Percentiles rank a stretch among this genome's conserved stretches.
phyloP scores from a whole-genome alignment of 139 green algal species.

The Ettlia oleoabundans region DNA sequence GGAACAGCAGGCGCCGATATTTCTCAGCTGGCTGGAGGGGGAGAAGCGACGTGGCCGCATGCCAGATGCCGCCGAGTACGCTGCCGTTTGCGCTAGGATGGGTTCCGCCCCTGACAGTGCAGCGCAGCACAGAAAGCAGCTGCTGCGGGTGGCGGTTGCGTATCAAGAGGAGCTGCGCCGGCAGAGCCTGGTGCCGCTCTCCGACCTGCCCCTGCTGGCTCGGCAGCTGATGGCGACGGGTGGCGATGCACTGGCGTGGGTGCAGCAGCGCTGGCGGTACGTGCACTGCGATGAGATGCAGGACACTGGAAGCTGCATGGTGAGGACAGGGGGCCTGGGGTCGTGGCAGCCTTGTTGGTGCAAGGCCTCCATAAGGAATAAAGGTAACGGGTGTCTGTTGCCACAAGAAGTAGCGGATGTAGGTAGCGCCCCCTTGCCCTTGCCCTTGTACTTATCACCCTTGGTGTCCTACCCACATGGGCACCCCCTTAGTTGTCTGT shows the following conservation, averaged over 20 bases:
- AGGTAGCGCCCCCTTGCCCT: too few species aligned
- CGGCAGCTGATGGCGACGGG: not conserved
- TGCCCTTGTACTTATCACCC: too few species aligned
- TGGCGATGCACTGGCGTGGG: not conserved
- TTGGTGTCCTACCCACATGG: too few species aligned
- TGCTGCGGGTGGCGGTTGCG: not conserved
- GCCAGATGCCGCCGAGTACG: not conserved
- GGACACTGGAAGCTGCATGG: not conserved
- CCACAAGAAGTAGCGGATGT: too few species aligned
- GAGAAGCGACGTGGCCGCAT: slow-evolving; percentile 11
- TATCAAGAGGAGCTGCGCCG: slow-evolving; percentile 11
- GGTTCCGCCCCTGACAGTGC: not conserved
- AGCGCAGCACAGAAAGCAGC: not conserved
- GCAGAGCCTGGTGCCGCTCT: not conserved
- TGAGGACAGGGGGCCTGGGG: not conserved
- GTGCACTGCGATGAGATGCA: slow-evolving; percentile 27
- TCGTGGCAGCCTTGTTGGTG: too few species aligned
- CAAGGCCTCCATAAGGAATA: too few species aligned
- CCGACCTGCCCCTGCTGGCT: slow-evolving; percentile 24
- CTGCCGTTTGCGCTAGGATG: not conserved
- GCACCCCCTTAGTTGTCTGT: too few species aligned
- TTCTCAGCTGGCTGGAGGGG: not conserved
- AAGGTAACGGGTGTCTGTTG: too few species aligned
- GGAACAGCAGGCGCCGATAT: not conserved
- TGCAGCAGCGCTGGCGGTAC: not conserved